Evolutionary conservation across 805 yeast genomes (phyloP), one percentile per base, ranked within the genome.

Genomic region (Candida montana): DNA sequence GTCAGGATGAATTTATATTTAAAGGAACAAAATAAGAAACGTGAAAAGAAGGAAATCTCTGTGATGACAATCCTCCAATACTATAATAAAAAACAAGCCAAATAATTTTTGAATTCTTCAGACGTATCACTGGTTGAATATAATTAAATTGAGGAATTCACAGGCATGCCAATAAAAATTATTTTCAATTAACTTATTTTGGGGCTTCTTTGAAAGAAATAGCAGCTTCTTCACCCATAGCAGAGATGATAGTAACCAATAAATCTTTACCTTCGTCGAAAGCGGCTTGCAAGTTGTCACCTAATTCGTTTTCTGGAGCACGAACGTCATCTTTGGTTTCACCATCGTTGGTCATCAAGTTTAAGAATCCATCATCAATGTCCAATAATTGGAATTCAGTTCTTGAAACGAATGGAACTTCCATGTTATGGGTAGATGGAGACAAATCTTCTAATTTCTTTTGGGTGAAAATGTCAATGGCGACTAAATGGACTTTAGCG

Each of bases 401-500:
- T 83, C 99, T 95, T 66, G 71, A 66, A 63, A 93, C 99, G 70
- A 88, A 82, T 74, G 99, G 99, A 68, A 91, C 98, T 75, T 91
- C 97, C 98, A 93, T 90, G 79, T 93, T 93, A 82, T 93, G 99
- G 77, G 99, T 93, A 54, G 99, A 93, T 75, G 99, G 99, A 59
- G 99, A 93, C 71, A 93, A 85, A 77, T 93, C 99, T 83, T 93
- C 99, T 73, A 90, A 83, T 81, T 93, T 93, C 90, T 93, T 93
- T 73, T 87, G 85, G 64, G 99, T 93, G 91, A 93, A 93, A 72
- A 93, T 91, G 72, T 93, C 99, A 63, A 86, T 82, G 68, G 98
- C 98, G 58, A 93, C 98, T 76, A 93, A 81, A 76, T 93, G 98
- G 73, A 93, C 99, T 83, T 93, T 93, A 71, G 99, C 99, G 93